These are phyloP conservation scores for Leonotis leonurus DNA, from an alignment of 257 asterid genomes.

Conservation along the genomic window DNA sequence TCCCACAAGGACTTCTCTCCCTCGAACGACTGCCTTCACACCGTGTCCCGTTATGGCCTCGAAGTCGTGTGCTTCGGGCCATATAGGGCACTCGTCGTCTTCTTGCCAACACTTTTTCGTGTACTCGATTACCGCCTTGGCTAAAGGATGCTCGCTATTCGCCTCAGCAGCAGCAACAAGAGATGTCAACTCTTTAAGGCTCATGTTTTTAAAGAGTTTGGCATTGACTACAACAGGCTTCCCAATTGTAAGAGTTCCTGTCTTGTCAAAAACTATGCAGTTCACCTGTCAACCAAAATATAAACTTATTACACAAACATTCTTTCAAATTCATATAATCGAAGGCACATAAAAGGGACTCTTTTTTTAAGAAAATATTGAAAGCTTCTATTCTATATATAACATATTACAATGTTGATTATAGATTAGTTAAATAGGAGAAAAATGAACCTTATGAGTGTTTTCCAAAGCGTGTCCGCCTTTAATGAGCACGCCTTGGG, in stretches of 20 bases:
- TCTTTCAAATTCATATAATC: too few relatives aligned
- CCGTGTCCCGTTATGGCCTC: conserved; percentile 84
- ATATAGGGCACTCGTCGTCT: conserved; percentile 35
- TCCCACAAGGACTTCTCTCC: conserved; percentile 66
- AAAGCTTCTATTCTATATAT: too few relatives aligned
- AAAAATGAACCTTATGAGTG: conserved; percentile 58
- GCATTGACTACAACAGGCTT: conserved; percentile 65
- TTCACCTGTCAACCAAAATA: conserved; percentile 37
- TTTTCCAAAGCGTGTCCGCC: conserved; percentile 86
- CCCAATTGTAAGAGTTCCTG: conserved; percentile 80
- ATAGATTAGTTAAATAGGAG: too few relatives aligned
- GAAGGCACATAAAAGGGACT: too few relatives aligned
- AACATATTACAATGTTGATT: too few relatives aligned
- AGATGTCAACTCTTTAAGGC: conserved; percentile 46
- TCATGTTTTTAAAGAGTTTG: conserved; percentile 45
- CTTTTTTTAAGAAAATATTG: too few relatives aligned
- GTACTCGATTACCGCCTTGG: conserved; percentile 61
- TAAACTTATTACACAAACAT: too few relatives aligned
- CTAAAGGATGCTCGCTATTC: conserved; percentile 92
- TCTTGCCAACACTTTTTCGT: conserved; percentile 43
- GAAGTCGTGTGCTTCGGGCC: conserved; percentile 55
- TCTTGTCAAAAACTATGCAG: conserved; percentile 71
- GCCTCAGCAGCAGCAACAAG: conserved; percentile 85
- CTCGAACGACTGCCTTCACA: conserved; percentile 62
- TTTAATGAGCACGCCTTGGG: conserved; percentile 80